Conservation (phyloP, 2,329 filamentous ascomycete species). For the Fonsecaea nubica region DNA sequence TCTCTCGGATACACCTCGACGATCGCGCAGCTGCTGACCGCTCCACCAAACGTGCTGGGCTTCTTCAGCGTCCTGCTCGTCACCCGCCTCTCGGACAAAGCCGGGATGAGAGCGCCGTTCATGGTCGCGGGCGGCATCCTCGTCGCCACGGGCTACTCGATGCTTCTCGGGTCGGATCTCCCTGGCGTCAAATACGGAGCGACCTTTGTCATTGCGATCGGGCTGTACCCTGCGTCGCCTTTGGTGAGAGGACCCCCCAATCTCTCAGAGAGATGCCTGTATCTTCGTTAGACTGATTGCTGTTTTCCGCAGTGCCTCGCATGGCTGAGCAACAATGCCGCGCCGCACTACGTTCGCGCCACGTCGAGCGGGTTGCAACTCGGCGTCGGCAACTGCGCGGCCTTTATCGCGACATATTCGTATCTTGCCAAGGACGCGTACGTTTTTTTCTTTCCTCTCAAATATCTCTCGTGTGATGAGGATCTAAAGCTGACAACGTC, state of each 20-base stretch:
- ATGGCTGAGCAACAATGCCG: conserved; percentile 57
- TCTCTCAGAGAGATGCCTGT: no score
- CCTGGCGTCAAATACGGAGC: conserved; percentile 47
- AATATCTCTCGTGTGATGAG: background rate
- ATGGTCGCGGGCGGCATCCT: conserved; percentile 44
- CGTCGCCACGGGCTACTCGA: conserved; percentile 47
- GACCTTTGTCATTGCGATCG: conserved; percentile 46
- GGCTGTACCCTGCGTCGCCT: conserved; percentile 40
- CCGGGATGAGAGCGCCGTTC: conserved; percentile 44
- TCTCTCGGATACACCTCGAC: conserved; percentile 43
- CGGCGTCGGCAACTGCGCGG: conserved; percentile 70
- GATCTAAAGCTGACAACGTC: background rate
- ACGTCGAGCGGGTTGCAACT: conserved; percentile 61
- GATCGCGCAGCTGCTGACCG: conserved; percentile 26
- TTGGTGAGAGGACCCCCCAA: no score
- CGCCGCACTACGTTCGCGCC: conserved; percentile 45
- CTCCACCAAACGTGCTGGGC: conserved; percentile 28
- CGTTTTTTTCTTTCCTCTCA: conserved; percentile 31
- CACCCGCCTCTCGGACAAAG: conserved; percentile 45
- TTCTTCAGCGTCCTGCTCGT: conserved; percentile 45
- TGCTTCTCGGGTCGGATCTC: conserved; percentile 45
- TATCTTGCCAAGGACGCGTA: conserved; percentile 50
- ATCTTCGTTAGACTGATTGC: no score
- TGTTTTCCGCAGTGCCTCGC: conserved; percentile 72
- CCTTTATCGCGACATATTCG: conserved; percentile 64